Conservation (phyloP, 2,329 filamentous ascomycete genomes). For the Xylariaceae sp. region DNA sequence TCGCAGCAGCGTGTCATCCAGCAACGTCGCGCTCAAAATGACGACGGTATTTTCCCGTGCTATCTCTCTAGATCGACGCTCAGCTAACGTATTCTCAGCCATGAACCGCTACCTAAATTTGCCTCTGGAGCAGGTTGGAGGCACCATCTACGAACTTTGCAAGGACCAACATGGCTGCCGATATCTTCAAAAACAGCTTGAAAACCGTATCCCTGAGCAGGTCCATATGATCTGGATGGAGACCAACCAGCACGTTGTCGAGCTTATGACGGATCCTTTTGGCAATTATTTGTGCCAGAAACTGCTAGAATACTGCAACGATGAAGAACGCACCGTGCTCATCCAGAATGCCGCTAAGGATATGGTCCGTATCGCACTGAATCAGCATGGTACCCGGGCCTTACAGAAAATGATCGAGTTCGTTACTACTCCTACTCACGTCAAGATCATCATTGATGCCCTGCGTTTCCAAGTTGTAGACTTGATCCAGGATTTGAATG, state of each 20-base stretch:
- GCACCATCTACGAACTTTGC: slow-evolving; percentile 84
- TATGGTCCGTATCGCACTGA: slow-evolving; percentile 89
- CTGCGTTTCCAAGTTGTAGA: slow-evolving; percentile 82
- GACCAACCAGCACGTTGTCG: slow-evolving; percentile 88
- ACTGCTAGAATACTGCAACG: slow-evolving; percentile 88
- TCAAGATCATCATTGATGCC: slow-evolving; percentile 80
- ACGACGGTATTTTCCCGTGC: slow-evolving; percentile 52
- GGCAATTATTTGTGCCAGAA: slow-evolving; percentile 99
- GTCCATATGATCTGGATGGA: slow-evolving; percentile 92
- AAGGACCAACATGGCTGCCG: slow-evolving; percentile 98
- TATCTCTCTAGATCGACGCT: not conserved
- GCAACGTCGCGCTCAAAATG: slow-evolving; percentile 69
- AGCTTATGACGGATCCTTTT: slow-evolving; percentile 98
- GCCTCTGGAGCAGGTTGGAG: slow-evolving; percentile 72
- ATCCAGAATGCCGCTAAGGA: slow-evolving; percentile 85
- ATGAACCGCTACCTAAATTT: slow-evolving; percentile 82
- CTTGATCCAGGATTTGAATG: slow-evolving; percentile 94
- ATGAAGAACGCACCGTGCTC: slow-evolving; percentile 88
- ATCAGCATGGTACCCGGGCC: slow-evolving; percentile 94
- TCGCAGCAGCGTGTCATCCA: slow-evolving; percentile 73
- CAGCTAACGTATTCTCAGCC: slow-evolving; percentile 36
- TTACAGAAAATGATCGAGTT: slow-evolving; percentile 99
- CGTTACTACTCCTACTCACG: slow-evolving; percentile 80
- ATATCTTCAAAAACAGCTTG: slow-evolving; percentile 94
- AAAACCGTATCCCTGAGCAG: slow-evolving; percentile 78